phyloP scores from a whole-genome alignment of 768 basidiomycete genomes.

The Lactarius tabidus region DNA sequence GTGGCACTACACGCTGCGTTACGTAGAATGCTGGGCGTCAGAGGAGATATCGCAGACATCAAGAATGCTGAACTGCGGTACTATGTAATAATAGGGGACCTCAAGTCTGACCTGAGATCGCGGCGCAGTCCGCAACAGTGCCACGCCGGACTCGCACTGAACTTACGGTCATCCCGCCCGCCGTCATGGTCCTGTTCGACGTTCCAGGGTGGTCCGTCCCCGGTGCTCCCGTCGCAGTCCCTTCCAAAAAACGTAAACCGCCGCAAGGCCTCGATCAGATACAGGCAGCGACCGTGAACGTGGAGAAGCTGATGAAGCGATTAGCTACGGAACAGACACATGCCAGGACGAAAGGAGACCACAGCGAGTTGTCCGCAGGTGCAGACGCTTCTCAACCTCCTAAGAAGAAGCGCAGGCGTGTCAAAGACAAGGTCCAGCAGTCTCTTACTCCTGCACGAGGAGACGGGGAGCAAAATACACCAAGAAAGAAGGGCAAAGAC shows the following conservation, averaged over 20 bases:
- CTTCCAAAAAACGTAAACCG: conserved; percentile 47
- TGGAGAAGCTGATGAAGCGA: conserved; percentile 58
- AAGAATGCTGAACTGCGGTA: neutral
- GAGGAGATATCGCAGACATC: neutral
- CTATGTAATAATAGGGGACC: neutral
- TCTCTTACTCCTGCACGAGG: conserved; percentile 6
- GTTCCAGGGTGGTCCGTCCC: conserved; percentile 67
- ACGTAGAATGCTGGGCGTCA: conserved; percentile 6
- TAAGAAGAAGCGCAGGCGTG: conserved; percentile 1
- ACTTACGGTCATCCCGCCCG: neutral
- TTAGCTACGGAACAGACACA: conserved; percentile 30
- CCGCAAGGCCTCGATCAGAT: conserved; percentile 36
- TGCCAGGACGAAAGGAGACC: neutral
- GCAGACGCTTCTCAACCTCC: neutral
- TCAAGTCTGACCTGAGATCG: neutral
- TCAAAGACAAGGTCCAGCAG: neutral
- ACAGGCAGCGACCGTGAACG: conserved; percentile 43
- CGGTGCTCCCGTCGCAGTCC: conserved; percentile 34
- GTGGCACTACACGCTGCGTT: conserved; percentile 1
- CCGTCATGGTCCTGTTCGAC: conserved; percentile 50
- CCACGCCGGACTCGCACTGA: neutral
- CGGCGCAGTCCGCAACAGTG: neutral
- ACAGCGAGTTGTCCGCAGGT: neutral
- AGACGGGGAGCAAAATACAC: neutral
- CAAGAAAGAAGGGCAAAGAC: conserved; percentile 11